A percentile compares a stretch with the other conserved stretches of the same genome.
Evolutionary conservation across 805 yeast species (phyloP).

Genomic region (Pichia occidentalis): DNA sequence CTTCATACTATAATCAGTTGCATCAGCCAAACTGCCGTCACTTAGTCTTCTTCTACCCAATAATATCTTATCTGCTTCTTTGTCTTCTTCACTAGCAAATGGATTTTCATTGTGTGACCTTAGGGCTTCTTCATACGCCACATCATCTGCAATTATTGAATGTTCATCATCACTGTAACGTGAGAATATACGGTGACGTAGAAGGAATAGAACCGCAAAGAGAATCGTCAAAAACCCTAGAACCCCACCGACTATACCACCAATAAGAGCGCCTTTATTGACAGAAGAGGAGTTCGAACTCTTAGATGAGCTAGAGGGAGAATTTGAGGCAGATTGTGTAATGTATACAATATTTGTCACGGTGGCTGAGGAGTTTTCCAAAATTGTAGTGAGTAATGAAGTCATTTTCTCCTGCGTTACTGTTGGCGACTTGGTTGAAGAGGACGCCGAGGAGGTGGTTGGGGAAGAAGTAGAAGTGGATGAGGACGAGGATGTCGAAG

Average conservation of each 20-base stretch:
- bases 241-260: constrained; percentile 34
- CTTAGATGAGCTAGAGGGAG: constrained; percentile 17
- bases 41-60: constrained; percentile 77
- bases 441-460: neutral
- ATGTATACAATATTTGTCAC: constrained; percentile 25
- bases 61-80: constrained; percentile 45
- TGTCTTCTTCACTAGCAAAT: constrained; percentile 50
- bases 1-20: constrained; percentile 73
- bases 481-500: constrained; percentile 1
- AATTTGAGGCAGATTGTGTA: constrained; percentile 25
- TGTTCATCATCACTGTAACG: constrained; percentile 26
- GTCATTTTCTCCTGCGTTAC: constrained; percentile 5
- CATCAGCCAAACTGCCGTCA: constrained; percentile 84
- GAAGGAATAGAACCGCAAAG: constrained; percentile 26
- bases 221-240: constrained; percentile 24
- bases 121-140: constrained; percentile 51
- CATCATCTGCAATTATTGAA: constrained; percentile 44
- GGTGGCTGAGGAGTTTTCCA: constrained; percentile 19
- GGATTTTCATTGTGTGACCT: constrained; percentile 51
- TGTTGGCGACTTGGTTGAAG: constrained; percentile 11
- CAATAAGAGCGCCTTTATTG: constrained; percentile 31
- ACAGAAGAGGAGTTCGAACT: constrained; percentile 7
- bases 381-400: constrained; percentile 15
- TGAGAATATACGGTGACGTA: constrained; percentile 32
- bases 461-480: constrained; percentile 3